These are phyloP conservation scores for Candida methanosorbosa DNA, from an alignment of 805 yeast genomes.

Conservation along the genomic window DNA sequence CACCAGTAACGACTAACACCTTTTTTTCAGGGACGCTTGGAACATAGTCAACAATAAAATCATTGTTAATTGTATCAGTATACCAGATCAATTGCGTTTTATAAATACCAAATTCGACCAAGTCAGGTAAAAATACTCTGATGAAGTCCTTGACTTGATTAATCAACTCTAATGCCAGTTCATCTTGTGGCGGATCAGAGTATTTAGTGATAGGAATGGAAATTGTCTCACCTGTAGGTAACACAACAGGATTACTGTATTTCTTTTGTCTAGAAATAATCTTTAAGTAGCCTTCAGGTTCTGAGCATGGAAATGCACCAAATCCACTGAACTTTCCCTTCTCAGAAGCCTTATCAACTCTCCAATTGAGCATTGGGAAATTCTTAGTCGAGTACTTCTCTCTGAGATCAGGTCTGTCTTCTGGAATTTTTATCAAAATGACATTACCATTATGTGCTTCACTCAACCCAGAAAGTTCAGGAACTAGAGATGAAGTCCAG, in stretches of 20 bases:
- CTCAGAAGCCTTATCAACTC: conserved; percentile 22
- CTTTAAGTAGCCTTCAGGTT: conserved; percentile 28
- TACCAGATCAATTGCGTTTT: conserved; percentile 23
- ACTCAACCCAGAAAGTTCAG: conserved; percentile 27
- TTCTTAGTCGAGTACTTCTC: conserved; percentile 24
- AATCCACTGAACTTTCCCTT: conserved; percentile 23
- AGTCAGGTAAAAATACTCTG: conserved; percentile 19
- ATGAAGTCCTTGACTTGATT: conserved; percentile 19
- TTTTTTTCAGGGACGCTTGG: conserved; percentile 19
- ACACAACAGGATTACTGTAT: conserved; percentile 22
- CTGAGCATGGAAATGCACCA: conserved; percentile 25
- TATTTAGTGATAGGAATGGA: conserved; percentile 24
- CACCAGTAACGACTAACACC: conserved; percentile 25
- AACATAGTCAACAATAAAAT: conserved; percentile 23
- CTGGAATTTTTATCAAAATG: conserved; percentile 26
- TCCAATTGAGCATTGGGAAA: conserved; percentile 29
- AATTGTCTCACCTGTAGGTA: conserved; percentile 13
- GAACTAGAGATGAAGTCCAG: conserved; percentile 22
- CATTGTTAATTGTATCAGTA: conserved; percentile 24
- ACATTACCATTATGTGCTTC: conserved; percentile 31
- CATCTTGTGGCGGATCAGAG: conserved; percentile 12
- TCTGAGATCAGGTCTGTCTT: conserved; percentile 22
- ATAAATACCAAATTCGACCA: conserved; percentile 14
- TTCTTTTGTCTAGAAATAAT: conserved; percentile 27
- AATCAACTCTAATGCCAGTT: conserved; percentile 19